These are phyloP conservation scores for Avena eriantha DNA, from an alignment of 176 grass and related monocot species.

Conservation along the genomic window DNA sequence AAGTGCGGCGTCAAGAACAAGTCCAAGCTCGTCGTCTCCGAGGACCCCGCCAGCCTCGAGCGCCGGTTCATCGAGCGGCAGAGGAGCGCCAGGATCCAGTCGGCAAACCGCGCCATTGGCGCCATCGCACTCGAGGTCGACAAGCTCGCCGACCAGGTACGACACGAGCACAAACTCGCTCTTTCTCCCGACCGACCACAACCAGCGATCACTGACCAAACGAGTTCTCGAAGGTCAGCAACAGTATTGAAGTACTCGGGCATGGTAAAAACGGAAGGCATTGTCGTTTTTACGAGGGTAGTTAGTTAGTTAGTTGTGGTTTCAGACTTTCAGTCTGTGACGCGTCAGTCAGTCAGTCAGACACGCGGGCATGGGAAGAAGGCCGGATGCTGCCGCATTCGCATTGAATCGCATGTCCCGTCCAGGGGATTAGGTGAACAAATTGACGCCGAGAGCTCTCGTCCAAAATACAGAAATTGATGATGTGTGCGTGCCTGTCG, in stretches of 20 bases:
- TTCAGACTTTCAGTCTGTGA: neutral
- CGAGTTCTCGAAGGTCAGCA: neutral
- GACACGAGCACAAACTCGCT: neutral
- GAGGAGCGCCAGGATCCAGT: conserved; percentile 71
- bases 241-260: too few relatives aligned
- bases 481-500: conserved; percentile 26
- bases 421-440: conserved; percentile 47
- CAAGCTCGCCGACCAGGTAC: conserved; percentile 87
- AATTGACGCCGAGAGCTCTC: conserved; percentile 39
- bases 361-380: conserved; percentile 38
- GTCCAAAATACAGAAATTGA: conserved; percentile 5
- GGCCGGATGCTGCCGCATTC: neutral
- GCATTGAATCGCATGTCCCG: conserved; percentile 51
- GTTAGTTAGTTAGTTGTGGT: neutral
- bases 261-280: neutral
- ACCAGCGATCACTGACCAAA: neutral
- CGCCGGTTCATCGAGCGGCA: conserved; percentile 76
- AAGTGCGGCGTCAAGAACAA: conserved; percentile 81
- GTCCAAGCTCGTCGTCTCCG: conserved; percentile 72
- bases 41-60: conserved; percentile 80
- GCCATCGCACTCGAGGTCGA: conserved; percentile 81
- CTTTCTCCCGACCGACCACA: neutral
- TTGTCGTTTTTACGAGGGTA: neutral
- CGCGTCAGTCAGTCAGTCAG: neutral
- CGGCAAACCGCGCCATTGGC: conserved; percentile 69